phyloP scores from a whole-genome alignment of 768 basidiomycete species.

The Termitomyces titanicus region DNA sequence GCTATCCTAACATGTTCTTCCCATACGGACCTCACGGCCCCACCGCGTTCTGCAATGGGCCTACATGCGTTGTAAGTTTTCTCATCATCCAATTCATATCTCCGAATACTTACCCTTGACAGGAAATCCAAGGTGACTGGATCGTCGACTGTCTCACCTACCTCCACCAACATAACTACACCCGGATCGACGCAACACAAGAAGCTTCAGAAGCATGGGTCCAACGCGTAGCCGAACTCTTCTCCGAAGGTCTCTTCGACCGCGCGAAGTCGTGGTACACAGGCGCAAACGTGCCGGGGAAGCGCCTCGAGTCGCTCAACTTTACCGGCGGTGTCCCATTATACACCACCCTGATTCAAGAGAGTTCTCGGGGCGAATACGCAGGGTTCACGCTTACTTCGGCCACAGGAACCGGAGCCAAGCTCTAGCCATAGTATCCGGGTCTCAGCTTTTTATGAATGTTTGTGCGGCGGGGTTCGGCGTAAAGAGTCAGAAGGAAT shows the following conservation, averaged over 20 bases:
- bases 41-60: constrained; percentile 22
- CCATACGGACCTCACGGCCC: constrained; percentile 23
- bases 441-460: neutral
- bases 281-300: constrained; percentile 23
- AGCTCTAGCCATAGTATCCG: neutral
- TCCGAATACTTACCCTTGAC: neutral
- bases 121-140: constrained; percentile 26
- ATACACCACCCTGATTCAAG: constrained; percentile 14
- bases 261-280: constrained; percentile 23
- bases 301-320: constrained; percentile 17
- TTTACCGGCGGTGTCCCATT: constrained; percentile 20
- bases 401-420: neutral
- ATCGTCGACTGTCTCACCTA: constrained; percentile 17
- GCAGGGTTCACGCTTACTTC: constrained; percentile 7
- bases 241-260: constrained; percentile 9
- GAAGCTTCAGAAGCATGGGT: constrained; percentile 13
- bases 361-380: constrained; percentile 16
- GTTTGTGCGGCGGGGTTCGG: neutral
- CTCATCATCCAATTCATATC: neutral
- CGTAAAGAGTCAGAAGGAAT: no score
- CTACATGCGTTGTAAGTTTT: constrained; percentile 18
- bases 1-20: constrained; percentile 26
- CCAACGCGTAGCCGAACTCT: constrained; percentile 11
- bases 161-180: constrained; percentile 11
- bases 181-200: constrained; percentile 9